Conservation (phyloP, 352 stramenopile genomes). For the Halophytophthora polymorphica region DNA sequence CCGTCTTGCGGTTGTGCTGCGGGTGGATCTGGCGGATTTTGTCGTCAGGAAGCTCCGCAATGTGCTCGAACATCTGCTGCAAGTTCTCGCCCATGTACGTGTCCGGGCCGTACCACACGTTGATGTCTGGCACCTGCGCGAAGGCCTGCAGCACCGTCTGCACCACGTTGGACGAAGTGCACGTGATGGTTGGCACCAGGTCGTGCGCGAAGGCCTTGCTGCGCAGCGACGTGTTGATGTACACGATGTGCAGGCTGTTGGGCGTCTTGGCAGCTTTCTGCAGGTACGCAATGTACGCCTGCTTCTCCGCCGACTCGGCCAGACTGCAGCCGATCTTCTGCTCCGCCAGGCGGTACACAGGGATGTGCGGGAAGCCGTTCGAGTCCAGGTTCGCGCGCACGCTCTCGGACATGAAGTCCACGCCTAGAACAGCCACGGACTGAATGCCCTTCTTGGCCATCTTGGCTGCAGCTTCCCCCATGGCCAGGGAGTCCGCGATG, state of each 20-base stretch:
- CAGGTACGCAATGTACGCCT: slow-evolving; percentile 93
- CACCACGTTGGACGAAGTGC: slow-evolving; percentile 96
- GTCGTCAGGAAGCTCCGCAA: slow-evolving; percentile 72
- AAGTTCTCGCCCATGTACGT: slow-evolving; percentile 99
- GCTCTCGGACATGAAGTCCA: slow-evolving; percentile 98
- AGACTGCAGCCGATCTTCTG: slow-evolving; percentile 94
- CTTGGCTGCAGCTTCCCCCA: slow-evolving; percentile 95
- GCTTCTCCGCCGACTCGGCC: slow-evolving; percentile 92
- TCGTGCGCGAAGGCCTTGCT: slow-evolving; percentile 94
- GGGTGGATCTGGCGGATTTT: slow-evolving; percentile 86
- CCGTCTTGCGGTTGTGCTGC: slow-evolving; percentile 76
- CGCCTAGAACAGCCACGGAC: slow-evolving; percentile 92
- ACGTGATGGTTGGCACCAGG: slow-evolving; percentile 96
- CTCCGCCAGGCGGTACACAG: slow-evolving; percentile 92
- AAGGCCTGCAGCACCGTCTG: slow-evolving; percentile 95
- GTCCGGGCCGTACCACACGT: slow-evolving; percentile 93
- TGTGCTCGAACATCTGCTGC: slow-evolving; percentile 90
- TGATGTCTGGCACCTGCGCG: slow-evolving; percentile 89
- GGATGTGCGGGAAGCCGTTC: slow-evolving; percentile 89
- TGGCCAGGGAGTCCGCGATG: slow-evolving; percentile 96
- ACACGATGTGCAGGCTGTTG: slow-evolving; percentile 95
- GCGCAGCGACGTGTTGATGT: slow-evolving; percentile 97
- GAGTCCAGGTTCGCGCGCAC: slow-evolving; percentile 92
- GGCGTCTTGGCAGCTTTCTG: slow-evolving; percentile 83
- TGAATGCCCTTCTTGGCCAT: slow-evolving; percentile 91